Percentiles rank a stretch among this genome's conserved stretches.
phyloP scores from a whole-genome alignment of 2,329 filamentous ascomycete species.

The Magnaporthiopsis poae region DNA sequence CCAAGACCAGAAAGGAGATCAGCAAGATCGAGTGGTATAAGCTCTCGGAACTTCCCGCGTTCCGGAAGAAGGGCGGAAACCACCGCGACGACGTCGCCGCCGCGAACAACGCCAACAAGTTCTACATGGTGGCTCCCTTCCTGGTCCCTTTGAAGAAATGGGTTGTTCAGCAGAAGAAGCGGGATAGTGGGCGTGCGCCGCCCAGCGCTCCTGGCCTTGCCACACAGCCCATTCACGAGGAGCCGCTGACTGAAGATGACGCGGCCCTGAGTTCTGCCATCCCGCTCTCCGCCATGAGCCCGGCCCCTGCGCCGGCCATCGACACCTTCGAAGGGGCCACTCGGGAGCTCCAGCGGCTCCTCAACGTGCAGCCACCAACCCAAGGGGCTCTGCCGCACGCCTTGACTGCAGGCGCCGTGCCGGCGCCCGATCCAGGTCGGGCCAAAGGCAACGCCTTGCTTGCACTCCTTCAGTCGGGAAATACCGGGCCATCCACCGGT shows the following conservation, averaged over 20 bases:
- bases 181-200: conserved; percentile 42
- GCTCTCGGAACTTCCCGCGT: conserved; percentile 74
- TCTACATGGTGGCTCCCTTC: conserved; percentile 97
- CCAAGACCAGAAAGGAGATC: conserved; percentile 90
- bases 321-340: conserved; percentile 42
- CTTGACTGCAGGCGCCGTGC: conserved; percentile 14
- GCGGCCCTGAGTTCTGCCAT: conserved; percentile 14
- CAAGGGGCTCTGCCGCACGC: conserved; percentile 33
- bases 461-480: conserved; percentile 37
- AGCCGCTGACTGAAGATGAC: conserved; percentile 55
- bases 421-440: conserved; percentile 14
- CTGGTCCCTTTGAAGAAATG: conserved; percentile 76
- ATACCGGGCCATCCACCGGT: not conserved
- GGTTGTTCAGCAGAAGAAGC: conserved; percentile 75
- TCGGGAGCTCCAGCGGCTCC: conserved; percentile 41
- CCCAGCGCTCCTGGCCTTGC: conserved; percentile 31
- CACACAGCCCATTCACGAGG: conserved; percentile 39
- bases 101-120: conserved; percentile 65
- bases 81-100: conserved; percentile 49
- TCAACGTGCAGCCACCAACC: conserved; percentile 45
- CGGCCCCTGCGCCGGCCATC: conserved; percentile 24
- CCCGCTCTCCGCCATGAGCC: not conserved
- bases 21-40: conserved; percentile 95
- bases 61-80: conserved; percentile 55
- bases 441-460: conserved; percentile 44